Base-by-base conservation (phyloP, 2,329 filamentous ascomycete species). In the Fusarium globosum region DNA sequence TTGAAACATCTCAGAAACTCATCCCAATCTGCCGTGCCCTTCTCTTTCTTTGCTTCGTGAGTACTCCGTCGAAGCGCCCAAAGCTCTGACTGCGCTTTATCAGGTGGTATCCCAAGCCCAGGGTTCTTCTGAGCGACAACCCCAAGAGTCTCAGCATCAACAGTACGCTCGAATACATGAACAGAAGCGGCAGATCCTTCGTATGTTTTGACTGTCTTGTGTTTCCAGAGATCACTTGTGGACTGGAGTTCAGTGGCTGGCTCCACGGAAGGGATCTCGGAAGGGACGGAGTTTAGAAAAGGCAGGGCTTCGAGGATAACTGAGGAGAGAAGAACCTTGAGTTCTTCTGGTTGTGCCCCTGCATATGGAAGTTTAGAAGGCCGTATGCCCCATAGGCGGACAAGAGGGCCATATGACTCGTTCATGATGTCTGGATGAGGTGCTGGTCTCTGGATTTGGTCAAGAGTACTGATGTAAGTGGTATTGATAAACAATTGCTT, bases 61-160 rank as follows among this genome's bases (percentile, higher is more conserved):
- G 88, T 81, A 78, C 90, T 92, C 49, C 86, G 86, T 63, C 93
- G 87, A 45, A 88, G 88, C 60, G 87, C 87, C 92, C 92, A 94
- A 23, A 85, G 86, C 81, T 93, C 91, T 3, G 79, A 58, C 30
- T 71, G 73, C 23, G 77, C 38, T 41, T 74, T 76, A 12, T 56
- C 42, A 13, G 67, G 69, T 33, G 65, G 65, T 21, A 79, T 66
- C 15, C 76, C 68, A 3, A 77, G 73, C 9, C 78, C 77, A 58
- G 80, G 78, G 68, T 81, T 80, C 67, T 79, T 76, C 41, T 80
- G 77, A 13, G 82, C 82, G 43, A 85, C 75, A 42, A 77, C 76
- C 56, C 82, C 80, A 11, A 90, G 81, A 38, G 86, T 85, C 41
- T 81, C 79, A 3, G 82, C 81, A 13, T 84, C 74, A 28, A 92